These are phyloP conservation scores for Russula sp. DNA, from an alignment of 768 basidiomycete species.

Conservation along the genomic window DNA sequence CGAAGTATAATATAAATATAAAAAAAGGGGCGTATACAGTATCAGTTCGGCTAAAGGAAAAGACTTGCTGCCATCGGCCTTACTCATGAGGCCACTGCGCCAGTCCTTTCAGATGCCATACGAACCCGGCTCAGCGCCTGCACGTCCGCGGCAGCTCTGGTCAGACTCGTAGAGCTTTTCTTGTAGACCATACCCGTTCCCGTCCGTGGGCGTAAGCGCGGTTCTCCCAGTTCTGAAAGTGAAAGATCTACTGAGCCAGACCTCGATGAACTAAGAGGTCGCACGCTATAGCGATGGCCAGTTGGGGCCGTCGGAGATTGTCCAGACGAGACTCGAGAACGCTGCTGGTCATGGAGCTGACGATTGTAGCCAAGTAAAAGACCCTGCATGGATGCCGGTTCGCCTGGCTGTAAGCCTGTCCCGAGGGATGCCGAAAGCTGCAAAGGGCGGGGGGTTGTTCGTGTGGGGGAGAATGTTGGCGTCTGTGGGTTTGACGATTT, in stretches of 20 bases:
- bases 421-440: slow-evolving; percentile 20
- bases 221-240: slow-evolving; percentile 14
- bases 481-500: slow-evolving; percentile 7
- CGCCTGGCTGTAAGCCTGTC: slow-evolving; percentile 24
- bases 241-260: slow-evolving; percentile 17
- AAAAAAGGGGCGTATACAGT: slow-evolving; percentile 13
- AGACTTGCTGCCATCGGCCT: background rate
- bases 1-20: slow-evolving; percentile 7
- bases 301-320: slow-evolving; percentile 1
- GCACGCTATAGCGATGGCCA: slow-evolving; percentile 10
- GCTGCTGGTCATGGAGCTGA: slow-evolving; percentile 30
- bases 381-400: slow-evolving; percentile 26
- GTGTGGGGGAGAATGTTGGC: slow-evolving; percentile 8
- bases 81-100: slow-evolving; percentile 1
- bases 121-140: slow-evolving; percentile 29
- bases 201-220: slow-evolving; percentile 25
- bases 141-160: slow-evolving; percentile 25
- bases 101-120: slow-evolving; percentile 15
- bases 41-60: slow-evolving; percentile 1
- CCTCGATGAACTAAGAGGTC: slow-evolving; percentile 8
- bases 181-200: slow-evolving; percentile 31
- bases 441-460: slow-evolving; percentile 28
- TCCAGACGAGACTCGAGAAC: slow-evolving; percentile 16
- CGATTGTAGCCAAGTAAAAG: slow-evolving; percentile 29
- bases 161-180: slow-evolving; percentile 25